Base-by-base conservation (phyloP, 2,329 filamentous ascomycete species). In the Diaporthe vexans region DNA sequence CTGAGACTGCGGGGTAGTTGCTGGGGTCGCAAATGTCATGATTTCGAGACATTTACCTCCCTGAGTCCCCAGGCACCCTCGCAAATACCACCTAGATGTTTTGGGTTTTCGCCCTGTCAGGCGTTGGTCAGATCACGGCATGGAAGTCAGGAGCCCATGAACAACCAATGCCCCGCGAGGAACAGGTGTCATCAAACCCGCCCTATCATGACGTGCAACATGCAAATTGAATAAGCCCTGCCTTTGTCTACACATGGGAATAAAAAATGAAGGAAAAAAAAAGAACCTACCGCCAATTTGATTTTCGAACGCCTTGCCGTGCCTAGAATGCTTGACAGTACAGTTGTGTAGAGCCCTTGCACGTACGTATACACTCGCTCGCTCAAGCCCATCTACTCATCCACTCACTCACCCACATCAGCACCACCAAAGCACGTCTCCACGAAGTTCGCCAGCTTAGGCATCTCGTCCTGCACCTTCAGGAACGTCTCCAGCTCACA, bases 401-500 rank as follows among this genome's bases (percentile, higher is more conserved):
- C 9, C n/a, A 48, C 40, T 61, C 24, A 54, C 63, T 68, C 56
- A 71, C 15, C 46, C 43, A 43, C 29, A 29, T 29, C 57, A 17
- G 13, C 57, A 54, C 57, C 59, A n/a, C 89, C 93, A 80, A 90
- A 91, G 79, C 94, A 95, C 51, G 91, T 88, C 79, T 90, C 88
- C 21, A 94, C 89, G 78, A 89, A 95, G 78, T 89, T 82, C 4
- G 92, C 91, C 76, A 87, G 83, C 24, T 84, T 86, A 48, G 90
- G 81, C 86, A 91, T 91, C 75, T 83, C 84, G 75, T 90, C 86
- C 83, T 93, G 91, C 7, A 91, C 85, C 75, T 88, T 81, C 57
- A 95, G 79, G 78, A 95, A 95, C 0, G 91, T 91, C 4, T 87
- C 86, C 65, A 95, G 81, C 80, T 95, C 93, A 80, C 94, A 95